Evolutionary conservation across 768 basidiomycete genomes (phyloP).

Genomic region (Kwoniella heveanensis): DNA sequence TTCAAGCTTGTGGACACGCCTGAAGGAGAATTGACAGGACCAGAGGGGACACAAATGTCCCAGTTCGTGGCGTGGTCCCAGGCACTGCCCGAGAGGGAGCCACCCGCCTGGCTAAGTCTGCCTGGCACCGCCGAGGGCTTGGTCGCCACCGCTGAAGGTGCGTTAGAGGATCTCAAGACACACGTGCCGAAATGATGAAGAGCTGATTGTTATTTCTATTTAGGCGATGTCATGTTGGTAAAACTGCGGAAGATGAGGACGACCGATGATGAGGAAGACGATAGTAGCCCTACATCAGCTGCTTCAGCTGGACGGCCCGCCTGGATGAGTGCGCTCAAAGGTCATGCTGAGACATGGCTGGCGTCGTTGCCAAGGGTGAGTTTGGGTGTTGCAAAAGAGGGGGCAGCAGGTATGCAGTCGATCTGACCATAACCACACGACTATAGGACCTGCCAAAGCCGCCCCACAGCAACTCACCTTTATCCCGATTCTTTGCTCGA

Average conservation of each 20-base stretch:
- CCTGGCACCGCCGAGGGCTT: slow-evolving; percentile 89
- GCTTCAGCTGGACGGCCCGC: slow-evolving; percentile 67
- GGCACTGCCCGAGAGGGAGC: slow-evolving; percentile 84
- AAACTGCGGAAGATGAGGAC: slow-evolving; percentile 91
- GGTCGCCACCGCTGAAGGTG: slow-evolving; percentile 88
- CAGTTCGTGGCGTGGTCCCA: slow-evolving; percentile 91
- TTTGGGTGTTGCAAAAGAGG: slow-evolving; percentile 9
- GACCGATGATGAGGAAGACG: slow-evolving; percentile 46
- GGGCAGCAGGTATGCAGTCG: not conserved
- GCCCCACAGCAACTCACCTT: slow-evolving; percentile 64
- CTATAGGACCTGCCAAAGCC: slow-evolving; percentile 67
- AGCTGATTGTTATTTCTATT: not conserved
- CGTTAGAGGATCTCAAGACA: slow-evolving; percentile 32
- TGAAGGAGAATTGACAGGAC: slow-evolving; percentile 65
- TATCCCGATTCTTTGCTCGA: slow-evolving; percentile 83
- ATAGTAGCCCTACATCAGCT: slow-evolving; percentile 11
- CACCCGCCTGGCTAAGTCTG: slow-evolving; percentile 90
- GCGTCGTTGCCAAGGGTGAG: slow-evolving; percentile 72
- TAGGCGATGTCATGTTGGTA: slow-evolving; percentile 63
- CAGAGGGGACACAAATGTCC: slow-evolving; percentile 89
- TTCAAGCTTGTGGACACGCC: slow-evolving; percentile 73
- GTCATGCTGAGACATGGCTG: slow-evolving; percentile 84
- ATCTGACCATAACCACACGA: slow-evolving; percentile 5
- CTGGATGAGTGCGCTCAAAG: slow-evolving; percentile 87
- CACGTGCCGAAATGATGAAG: not conserved